Evolutionary conservation across 2,329 filamentous ascomycete genomes (phyloP).

Genomic region (Cytospora mali): DNA sequence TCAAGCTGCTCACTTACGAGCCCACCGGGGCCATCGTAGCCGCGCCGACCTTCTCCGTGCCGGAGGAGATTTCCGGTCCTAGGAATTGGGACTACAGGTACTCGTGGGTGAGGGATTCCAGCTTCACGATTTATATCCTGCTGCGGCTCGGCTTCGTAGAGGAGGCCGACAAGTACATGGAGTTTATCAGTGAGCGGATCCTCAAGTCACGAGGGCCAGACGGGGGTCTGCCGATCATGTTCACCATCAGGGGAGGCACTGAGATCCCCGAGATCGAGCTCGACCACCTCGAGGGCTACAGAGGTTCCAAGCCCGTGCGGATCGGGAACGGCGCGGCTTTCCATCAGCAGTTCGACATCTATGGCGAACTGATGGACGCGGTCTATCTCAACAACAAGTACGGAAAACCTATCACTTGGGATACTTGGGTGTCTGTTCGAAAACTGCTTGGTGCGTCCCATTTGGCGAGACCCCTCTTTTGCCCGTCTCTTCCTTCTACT

Average conservation of each 20-base stretch:
- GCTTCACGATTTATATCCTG: conserved; percentile 77
- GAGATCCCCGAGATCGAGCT: conserved; percentile 73
- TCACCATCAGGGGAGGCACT: conserved; percentile 74
- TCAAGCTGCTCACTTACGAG: conserved; percentile 78
- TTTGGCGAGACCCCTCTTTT: too few species aligned
- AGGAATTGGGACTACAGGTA: conserved; percentile 75
- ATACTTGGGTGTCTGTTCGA: conserved; percentile 72
- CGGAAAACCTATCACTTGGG: conserved; percentile 75
- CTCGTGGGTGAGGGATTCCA: conserved; percentile 77
- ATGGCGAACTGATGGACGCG: conserved; percentile 76
- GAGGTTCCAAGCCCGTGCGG: conserved; percentile 70
- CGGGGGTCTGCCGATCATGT: conserved; percentile 76
- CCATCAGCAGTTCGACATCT: conserved; percentile 78
- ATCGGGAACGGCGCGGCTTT: conserved; percentile 78
- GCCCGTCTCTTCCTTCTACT: background rate
- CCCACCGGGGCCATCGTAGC: conserved; percentile 78
- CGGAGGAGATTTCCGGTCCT: conserved; percentile 69
- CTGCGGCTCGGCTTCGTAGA: conserved; percentile 74
- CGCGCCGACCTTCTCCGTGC: conserved; percentile 75
- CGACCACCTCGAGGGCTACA: conserved; percentile 71
- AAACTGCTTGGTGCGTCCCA: conserved; percentile 58
- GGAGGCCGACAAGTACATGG: conserved; percentile 78
- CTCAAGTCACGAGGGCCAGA: conserved; percentile 60
- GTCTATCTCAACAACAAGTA: conserved; percentile 82
- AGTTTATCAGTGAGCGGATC: conserved; percentile 74